phyloP scores from a whole-genome alignment of 768 basidiomycete genomes.

The Scleroderma citrinum region DNA sequence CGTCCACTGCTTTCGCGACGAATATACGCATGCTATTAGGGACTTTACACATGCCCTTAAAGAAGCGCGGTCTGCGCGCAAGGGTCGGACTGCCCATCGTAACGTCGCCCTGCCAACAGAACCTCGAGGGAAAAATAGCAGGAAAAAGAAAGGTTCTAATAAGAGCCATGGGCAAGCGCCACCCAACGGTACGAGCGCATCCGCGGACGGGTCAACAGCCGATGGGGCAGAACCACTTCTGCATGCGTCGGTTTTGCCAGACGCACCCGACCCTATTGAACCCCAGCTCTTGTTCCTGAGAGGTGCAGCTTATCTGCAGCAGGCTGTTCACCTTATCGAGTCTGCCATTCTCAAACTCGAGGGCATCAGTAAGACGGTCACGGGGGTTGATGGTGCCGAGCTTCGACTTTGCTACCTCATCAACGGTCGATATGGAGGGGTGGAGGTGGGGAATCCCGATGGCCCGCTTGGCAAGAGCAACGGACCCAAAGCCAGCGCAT shows the following conservation, averaged over 20 bases:
- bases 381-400: conserved; percentile 61
- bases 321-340: conserved; percentile 73
- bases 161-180: conserved; percentile 62
- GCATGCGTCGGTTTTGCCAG: conserved; percentile 71
- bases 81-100: conserved; percentile 52
- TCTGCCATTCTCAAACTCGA: conserved; percentile 65
- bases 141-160: conserved; percentile 47
- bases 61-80: conserved; percentile 68
- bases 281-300: conserved; percentile 79
- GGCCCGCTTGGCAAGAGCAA: conserved; percentile 62
- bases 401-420: conserved; percentile 71
- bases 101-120: conserved; percentile 34
- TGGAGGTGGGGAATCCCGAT: conserved; percentile 76
- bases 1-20: conserved; percentile 84
- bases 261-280: conserved; percentile 84
- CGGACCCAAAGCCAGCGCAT: conserved; percentile 58
- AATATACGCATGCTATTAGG: conserved; percentile 64
- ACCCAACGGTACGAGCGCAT: conserved; percentile 55
- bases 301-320: conserved; percentile 77
- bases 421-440: conserved; percentile 74
- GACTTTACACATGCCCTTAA: conserved; percentile 80
- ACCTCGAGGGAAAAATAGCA: conserved; percentile 39
- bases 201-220: conserved; percentile 33
- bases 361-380: conserved; percentile 51
- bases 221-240: conserved; percentile 48